phyloP scores from a whole-genome alignment of 352 stramenopile genomes.

The Globisporangium uncinulatum region DNA sequence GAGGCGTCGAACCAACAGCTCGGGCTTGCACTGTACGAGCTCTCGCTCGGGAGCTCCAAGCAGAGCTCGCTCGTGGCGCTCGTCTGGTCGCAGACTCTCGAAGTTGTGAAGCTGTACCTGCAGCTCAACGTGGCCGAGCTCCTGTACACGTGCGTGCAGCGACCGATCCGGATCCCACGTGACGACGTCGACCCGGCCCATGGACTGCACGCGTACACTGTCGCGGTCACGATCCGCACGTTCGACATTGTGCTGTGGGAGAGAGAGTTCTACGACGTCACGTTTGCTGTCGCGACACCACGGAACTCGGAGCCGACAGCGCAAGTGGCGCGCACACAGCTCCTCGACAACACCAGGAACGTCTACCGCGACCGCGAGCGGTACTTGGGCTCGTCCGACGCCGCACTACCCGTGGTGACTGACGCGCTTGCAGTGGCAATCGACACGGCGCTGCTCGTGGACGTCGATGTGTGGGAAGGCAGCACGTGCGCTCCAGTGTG shows the following conservation, averaged over 20 bases:
- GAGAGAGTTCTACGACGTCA: slow-evolving; percentile 40
- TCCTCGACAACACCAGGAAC: slow-evolving; percentile 27
- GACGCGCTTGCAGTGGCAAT: slow-evolving; percentile 39
- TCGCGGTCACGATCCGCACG: slow-evolving; percentile 37
- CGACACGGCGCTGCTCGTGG: slow-evolving; percentile 37
- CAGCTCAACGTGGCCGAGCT: slow-evolving; percentile 43
- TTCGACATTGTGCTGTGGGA: slow-evolving; percentile 44
- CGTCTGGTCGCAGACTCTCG: slow-evolving; percentile 34
- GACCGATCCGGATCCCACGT: slow-evolving; percentile 20
- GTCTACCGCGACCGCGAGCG: slow-evolving; percentile 36
- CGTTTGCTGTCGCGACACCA: slow-evolving; percentile 14
- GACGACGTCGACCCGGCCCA: slow-evolving; percentile 37
- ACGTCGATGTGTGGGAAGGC: slow-evolving; percentile 50
- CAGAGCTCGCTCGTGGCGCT: slow-evolving; percentile 43
- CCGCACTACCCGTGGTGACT: slow-evolving; percentile 20
- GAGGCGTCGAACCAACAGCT: slow-evolving; percentile 30
- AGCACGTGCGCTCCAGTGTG: slow-evolving; percentile 41
- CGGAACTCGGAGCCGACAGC: background rate
- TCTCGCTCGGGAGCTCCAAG: slow-evolving; percentile 29
- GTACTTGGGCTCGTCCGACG: slow-evolving; percentile 16
- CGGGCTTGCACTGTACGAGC: slow-evolving; percentile 44
- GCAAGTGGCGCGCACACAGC: slow-evolving; percentile 9
- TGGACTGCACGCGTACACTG: slow-evolving; percentile 42
- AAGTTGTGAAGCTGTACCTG: slow-evolving; percentile 42
- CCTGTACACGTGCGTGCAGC: slow-evolving; percentile 31